Evolutionary conservation across 176 grass and related monocot species (phyloP), one percentile per base, ranked within the genome.

Genomic region (Miscanthus lutarioriparius): DNA sequence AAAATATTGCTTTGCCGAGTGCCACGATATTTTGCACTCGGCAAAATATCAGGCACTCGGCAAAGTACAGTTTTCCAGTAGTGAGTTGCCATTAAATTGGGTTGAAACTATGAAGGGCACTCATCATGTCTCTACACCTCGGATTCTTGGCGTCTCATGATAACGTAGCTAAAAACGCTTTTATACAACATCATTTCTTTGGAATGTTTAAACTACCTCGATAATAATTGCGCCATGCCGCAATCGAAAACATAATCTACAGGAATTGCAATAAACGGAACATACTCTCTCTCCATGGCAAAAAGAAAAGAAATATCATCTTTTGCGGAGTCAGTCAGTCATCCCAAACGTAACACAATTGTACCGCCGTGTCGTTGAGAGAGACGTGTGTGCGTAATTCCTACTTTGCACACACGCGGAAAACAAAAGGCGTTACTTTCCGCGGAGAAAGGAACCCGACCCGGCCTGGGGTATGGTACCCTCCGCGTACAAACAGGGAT

Each of bases 401-500:
- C 81, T 1, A 1, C 67, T 80, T 66, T 83, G 28, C 82, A 75
- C 70, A 69, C 62, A 53, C 11, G 83, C 36, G 70, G 83, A 72
- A 54, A 72, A 77, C 43, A 36, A 11, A 76, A 82, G 7, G 0
- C 19, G 14, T 66, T 66, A 0, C 53, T 86, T 85, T 77, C 37
- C 22, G 77, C 35, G 40, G 12, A 71, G 83, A 72, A 89, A 86
- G 72, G 72, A 77, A 56, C 69, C 72, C 39, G 56, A 25, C 41
- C 22, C 17, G 39, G 17, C 39, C 51, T 19, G 25, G 45, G 27
- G 44, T 38, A 33, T 2, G 6, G 56, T 59, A 23, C 56, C 2
- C 36, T 47, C 49, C 20, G 49, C 12, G 87, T 83, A 74, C 88
- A 68, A 75, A 83, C 88, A 69, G 0, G 75, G 28, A 80, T 90